Conservation (phyloP, 176 grass and related monocot species). For the Coix lacrymajobi region DNA sequence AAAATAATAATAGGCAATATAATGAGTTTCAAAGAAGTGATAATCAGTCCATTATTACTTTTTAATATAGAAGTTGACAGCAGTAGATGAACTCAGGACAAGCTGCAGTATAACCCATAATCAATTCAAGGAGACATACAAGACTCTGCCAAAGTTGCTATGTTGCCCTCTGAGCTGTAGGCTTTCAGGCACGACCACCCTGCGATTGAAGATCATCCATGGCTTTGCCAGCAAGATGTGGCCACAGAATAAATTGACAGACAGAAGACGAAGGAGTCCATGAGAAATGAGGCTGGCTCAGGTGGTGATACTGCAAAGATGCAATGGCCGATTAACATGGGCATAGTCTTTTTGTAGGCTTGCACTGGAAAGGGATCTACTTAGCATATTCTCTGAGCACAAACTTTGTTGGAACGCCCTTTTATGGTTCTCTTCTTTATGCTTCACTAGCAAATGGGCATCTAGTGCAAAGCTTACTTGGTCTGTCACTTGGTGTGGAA, state of each 20-base stretch:
- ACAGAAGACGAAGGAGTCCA: conserved; percentile 4
- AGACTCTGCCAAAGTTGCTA: conserved; percentile 41
- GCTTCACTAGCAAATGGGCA: conserved; percentile 22
- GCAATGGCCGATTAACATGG: conserved; percentile 12
- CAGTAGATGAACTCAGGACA: conserved; percentile 4
- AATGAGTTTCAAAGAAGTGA: neutral
- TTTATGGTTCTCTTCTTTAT: conserved; percentile 30
- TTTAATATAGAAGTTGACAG: neutral
- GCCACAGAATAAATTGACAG: neutral
- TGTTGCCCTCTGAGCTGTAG: conserved; percentile 40
- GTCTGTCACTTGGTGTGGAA: conserved; percentile 21
- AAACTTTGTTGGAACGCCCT: neutral
- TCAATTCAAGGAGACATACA: conserved; percentile 7
- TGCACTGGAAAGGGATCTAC: conserved; percentile 31
- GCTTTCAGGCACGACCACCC: conserved; percentile 7
- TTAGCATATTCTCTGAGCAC: conserved; percentile 46
- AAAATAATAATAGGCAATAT: neutral
- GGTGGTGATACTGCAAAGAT: neutral
- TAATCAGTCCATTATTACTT: neutral
- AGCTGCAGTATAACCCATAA: neutral
- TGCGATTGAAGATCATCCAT: conserved; percentile 1
- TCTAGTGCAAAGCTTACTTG: conserved; percentile 26
- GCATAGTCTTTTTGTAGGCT: conserved; percentile 45
- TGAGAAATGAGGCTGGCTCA: neutral
- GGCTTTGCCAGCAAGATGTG: neutral